Conservation (phyloP, 192 early-diverging fungal species). For the Coemansia sp. region DNA sequence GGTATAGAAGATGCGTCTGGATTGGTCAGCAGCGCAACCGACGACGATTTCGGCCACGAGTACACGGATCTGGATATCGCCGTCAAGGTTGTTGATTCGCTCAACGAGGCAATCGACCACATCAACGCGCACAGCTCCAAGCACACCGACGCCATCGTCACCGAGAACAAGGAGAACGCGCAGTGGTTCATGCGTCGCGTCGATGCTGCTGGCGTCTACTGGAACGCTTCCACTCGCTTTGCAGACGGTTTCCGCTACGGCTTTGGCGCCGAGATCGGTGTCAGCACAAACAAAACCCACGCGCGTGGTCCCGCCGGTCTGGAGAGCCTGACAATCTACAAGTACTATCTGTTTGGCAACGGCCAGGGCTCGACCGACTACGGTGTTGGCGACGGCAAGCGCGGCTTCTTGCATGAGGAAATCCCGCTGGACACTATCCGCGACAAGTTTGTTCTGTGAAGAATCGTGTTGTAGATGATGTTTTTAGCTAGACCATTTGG, state of each 20-base stretch:
- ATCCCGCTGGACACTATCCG: constrained; percentile 56
- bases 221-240: constrained; percentile 95
- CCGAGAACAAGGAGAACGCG: constrained; percentile 69
- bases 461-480: not conserved
- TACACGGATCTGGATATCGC: constrained; percentile 87
- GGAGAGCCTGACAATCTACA: constrained; percentile 98
- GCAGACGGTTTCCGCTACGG: constrained; percentile 99
- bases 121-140: constrained; percentile 93
- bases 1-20: constrained; percentile 8
- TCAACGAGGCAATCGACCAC: constrained; percentile 84
- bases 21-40: constrained; percentile 23
- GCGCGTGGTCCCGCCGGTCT: constrained; percentile 97
- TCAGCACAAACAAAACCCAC: constrained; percentile 98
- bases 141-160: constrained; percentile 96
- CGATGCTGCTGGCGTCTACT: constrained; percentile 97
- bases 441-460: constrained; percentile 47
- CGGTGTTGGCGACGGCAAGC: constrained; percentile 69
- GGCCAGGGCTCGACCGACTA: constrained; percentile 84
- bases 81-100: constrained; percentile 70
- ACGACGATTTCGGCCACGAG: constrained; percentile 86
- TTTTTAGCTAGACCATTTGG: not conserved
- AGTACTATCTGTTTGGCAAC: constrained; percentile 88
- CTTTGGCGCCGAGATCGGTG: constrained; percentile 97
- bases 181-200: constrained; percentile 88
- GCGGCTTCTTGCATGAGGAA: constrained; percentile 68